Conservation (phyloP, 192 early-diverging fungal species). For the Coemansia sp. region DNA sequence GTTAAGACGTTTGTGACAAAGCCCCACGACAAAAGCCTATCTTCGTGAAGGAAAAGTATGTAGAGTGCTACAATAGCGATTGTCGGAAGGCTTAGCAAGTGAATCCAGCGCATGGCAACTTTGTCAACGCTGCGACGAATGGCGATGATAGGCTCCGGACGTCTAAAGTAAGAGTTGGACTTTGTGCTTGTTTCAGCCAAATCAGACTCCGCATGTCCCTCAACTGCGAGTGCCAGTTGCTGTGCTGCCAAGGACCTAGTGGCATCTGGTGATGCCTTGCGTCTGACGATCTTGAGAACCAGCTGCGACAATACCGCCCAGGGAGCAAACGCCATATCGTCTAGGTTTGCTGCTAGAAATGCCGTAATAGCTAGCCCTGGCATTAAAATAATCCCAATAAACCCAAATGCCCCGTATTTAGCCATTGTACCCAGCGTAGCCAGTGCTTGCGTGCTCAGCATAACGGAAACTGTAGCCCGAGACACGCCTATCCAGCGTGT, state of each 20-base stretch:
- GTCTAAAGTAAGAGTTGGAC: not conserved
- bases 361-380: not conserved
- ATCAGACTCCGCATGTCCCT: not conserved
- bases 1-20: not conserved
- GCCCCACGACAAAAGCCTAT: not conserved
- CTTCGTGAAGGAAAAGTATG: not conserved
- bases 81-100: not conserved
- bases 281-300: not conserved
- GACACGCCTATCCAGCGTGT: no score
- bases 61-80: constrained; percentile 5
- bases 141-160: not conserved
- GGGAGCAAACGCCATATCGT: not conserved
- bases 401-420: not conserved
- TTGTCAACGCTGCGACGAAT: constrained; percentile 11
- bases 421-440: no score
- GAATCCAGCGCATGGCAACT: constrained; percentile 12
- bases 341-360: not conserved
- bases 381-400: not conserved
- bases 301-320: not conserved
- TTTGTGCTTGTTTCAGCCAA: not conserved
- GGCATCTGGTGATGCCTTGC: no score
- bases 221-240: not conserved
- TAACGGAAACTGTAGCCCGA: no score
- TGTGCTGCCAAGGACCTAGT: not conserved
- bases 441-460: no score